Base-by-base conservation (phyloP, 176 grass and related monocot species). In the Carex myosuroides region DNA sequence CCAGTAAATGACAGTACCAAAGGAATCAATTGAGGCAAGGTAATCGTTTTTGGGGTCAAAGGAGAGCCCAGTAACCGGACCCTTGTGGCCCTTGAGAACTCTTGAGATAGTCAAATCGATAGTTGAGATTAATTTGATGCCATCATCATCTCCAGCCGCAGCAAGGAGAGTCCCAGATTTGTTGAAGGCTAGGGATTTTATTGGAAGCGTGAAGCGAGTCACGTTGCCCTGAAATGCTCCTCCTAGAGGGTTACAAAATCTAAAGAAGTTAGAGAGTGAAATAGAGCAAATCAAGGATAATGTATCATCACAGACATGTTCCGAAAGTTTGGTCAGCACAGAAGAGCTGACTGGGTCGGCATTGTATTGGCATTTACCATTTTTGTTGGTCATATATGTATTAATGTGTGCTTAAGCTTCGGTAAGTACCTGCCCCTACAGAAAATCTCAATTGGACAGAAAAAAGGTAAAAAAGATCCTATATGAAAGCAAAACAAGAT, bases 51-150 rank as follows among this genome's bases (percentile, higher is more conserved):
- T 87, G 26, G 95, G 95, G 81, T 94, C 95, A 29, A 98, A 98
- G 6, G 92, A 86, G 73, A 98, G 29, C 5, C 91, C 84, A 1
- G 89, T 94, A 2, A 94, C 85, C 0, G 89, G 88, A 58, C 95
- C 95, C 53, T 91, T 98, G 86, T 98, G 95, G 48, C 92, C 92
- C 88, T 98, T 98, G 53, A 98, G 92, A 13, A 98, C 95, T 87
- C 92, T 98, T 20, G 95, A 93, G 79, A 98, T 98, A 13, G 95
- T 88, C 63, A 79, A 93, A 81, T 98, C 95, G 3, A 98, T 86
- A 14, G 95, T 98, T 0, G 92, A 89, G 37, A 98, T 93, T 81
- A 98, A 73, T 52, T 98, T 98, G 86, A 98, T 94, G 68, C 92
- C 95, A 35, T 98, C 95, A 6, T 98, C 95, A 50, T 98, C 95